Evolutionary conservation across 768 basidiomycete species (phyloP).

Genomic region (Amanita rubescens): DNA sequence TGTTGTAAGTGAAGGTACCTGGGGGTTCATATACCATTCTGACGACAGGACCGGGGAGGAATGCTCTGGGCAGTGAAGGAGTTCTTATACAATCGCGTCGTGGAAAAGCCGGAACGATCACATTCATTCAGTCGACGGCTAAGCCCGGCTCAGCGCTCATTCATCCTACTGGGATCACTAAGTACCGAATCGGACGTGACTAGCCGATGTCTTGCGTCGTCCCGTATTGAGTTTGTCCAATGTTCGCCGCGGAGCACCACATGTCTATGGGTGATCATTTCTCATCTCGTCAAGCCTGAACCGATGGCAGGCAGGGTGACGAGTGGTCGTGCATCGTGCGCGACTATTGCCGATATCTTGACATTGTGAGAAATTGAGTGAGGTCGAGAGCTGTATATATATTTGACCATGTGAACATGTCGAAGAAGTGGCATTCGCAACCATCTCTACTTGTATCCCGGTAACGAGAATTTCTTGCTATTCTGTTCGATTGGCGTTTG

Average conservation of each 20-base stretch:
- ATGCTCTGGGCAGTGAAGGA: background rate
- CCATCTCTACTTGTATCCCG: too few relatives aligned
- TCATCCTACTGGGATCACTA: background rate
- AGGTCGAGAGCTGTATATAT: too few relatives aligned
- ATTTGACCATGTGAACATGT: too few relatives aligned
- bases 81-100: background rate
- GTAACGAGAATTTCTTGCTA: too few relatives aligned
- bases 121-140: background rate
- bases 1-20: background rate
- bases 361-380: too few relatives aligned
- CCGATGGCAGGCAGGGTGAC: background rate
- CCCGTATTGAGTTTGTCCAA: background rate
- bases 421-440: too few relatives aligned
- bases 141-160: background rate
- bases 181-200: background rate
- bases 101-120: background rate
- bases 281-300: background rate
- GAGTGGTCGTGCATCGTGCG: too few relatives aligned
- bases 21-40: background rate
- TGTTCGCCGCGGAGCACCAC: background rate
- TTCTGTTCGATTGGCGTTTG: too few relatives aligned
- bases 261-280: background rate
- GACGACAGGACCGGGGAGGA: background rate
- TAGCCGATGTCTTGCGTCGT: background rate
- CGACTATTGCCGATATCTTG: too few relatives aligned